Base-by-base conservation (phyloP, 2,329 filamentous ascomycete genomes). In the Aspergillus udagawae region DNA sequence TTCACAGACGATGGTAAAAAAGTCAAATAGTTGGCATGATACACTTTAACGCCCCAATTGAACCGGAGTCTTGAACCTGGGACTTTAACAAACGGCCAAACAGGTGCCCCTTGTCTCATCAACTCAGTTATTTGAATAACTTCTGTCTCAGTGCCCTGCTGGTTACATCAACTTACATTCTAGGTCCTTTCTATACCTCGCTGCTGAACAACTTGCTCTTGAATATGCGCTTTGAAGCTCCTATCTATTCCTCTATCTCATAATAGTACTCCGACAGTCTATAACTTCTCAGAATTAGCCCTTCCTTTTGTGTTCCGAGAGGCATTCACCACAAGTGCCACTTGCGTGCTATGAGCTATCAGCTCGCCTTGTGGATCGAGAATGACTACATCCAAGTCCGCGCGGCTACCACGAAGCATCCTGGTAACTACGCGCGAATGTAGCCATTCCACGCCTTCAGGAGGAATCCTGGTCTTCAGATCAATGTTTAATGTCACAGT, bases 401-500 rank as follows among this genome's bases (percentile, higher is more conserved):
- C 54, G 10, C 50, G 50, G 32, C 54, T 52, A 3, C 54, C 54
- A n/a, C 54, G 50, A 4, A 56, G 28, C 49, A 52, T 52, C 27
- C 54, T 52, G 4, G 49, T 56, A 21, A 56, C 54, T 17, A 56
- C 50, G n/a, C 54, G 42, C 29, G 54, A 44, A 9, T 53, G n/a
- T 12, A 56, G 21, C 54, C 54, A 55, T 12, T 55, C 53, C 25
- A 55, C 53, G 5, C 53, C 53, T 9, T 44, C 28, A 0, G 10
- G 32, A 6, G 53, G 53, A 14, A 55, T 35, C 38, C 53, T 55
- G 8, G 23, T 45, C 25, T 51, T 55, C 25, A 55, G n/a, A 45
- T 55, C 53, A 21, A 55, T 45, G 45, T 55, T 55, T 48, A 55
- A 50, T 5, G 48, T 44, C 53, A 55, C 53, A 14, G 53, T 55